Percentiles rank a stretch among this genome's conserved stretches.
Evolutionary conservation across 164 flowering plant species (phyloP).

Genomic region (Tetracentron sinense): DNA sequence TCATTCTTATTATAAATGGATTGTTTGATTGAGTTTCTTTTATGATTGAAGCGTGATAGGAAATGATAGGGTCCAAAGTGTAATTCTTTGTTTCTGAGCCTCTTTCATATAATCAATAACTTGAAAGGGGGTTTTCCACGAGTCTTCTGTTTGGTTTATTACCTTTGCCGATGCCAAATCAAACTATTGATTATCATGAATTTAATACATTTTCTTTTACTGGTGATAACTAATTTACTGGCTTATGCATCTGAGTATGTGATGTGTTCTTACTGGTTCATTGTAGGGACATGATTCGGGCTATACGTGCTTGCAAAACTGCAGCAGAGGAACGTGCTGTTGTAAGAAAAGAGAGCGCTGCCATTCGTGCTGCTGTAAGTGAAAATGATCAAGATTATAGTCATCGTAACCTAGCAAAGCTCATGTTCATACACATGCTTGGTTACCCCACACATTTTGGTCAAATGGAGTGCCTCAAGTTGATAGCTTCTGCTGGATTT

Average conservation of each 20-base stretch:
- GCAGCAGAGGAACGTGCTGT: conserved; percentile 99
- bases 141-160: background rate
- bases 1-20: no score
- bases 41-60: background rate
- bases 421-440: conserved; percentile 99
- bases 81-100: background rate
- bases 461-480: conserved; percentile 99
- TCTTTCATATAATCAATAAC: background rate
- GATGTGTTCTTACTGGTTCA: background rate
- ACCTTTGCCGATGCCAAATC: background rate
- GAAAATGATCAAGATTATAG: conserved; percentile 90
- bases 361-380: conserved; percentile 89
- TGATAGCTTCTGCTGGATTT: conserved; percentile 93
- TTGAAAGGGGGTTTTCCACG: background rate
- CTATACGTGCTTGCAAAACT: conserved; percentile 97
- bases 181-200: no score
- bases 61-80: no score
- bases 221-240: background rate
- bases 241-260: background rate
- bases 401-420: conserved; percentile 95
- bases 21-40: background rate
- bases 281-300: conserved; percentile 96
- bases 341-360: conserved; percentile 96
- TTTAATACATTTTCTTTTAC: background rate
- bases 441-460: conserved; percentile 99